Evolutionary conservation across 2,329 filamentous ascomycete species (phyloP).

Genomic region (Aotearoamyces nothofagi): DNA sequence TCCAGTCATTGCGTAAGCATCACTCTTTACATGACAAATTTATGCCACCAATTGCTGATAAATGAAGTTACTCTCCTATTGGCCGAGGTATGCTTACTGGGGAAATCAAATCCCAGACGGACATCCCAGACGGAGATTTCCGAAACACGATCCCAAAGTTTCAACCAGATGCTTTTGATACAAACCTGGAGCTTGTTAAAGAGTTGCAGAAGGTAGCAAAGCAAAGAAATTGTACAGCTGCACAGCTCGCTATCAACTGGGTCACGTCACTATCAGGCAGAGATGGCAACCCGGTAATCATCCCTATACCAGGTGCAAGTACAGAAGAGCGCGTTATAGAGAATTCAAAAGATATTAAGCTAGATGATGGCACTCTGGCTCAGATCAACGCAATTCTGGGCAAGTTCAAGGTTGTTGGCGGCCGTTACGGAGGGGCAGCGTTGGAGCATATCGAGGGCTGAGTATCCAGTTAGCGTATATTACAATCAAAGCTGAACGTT

Average conservation of each 20-base stretch:
- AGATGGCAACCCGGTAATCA: constrained; percentile 5
- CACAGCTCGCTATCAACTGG: constrained; percentile 56
- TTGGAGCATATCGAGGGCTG: constrained; percentile 4
- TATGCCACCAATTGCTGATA: constrained; percentile 4
- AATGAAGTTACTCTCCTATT: constrained; percentile 46
- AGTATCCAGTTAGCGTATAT: constrained; percentile 3
- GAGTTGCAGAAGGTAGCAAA: constrained; percentile 41
- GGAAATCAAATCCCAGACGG: constrained; percentile 20
- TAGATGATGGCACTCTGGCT: constrained; percentile 17
- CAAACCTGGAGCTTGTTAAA: constrained; percentile 46
- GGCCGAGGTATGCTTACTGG: constrained; percentile 43
- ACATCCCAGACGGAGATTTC: constrained; percentile 36
- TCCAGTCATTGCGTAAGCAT: constrained; percentile 40
- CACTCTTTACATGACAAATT: constrained; percentile 1
- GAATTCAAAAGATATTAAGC: constrained; percentile 15
- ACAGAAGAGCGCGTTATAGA: constrained; percentile 15
- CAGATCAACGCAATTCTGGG: constrained; percentile 15
- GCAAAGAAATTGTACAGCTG: constrained; percentile 41
- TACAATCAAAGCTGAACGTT: constrained; percentile 2
- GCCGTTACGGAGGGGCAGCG: constrained; percentile 3
- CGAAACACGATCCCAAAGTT: constrained; percentile 49
- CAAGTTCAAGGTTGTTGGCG: constrained; percentile 8
- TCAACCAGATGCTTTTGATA: constrained; percentile 42
- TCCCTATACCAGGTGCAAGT: constrained; percentile 19
- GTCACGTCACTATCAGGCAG: constrained; percentile 31